phyloP scores from a whole-genome alignment of 2,329 filamentous ascomycete genomes.

The Sporothrix brasiliensis region DNA sequence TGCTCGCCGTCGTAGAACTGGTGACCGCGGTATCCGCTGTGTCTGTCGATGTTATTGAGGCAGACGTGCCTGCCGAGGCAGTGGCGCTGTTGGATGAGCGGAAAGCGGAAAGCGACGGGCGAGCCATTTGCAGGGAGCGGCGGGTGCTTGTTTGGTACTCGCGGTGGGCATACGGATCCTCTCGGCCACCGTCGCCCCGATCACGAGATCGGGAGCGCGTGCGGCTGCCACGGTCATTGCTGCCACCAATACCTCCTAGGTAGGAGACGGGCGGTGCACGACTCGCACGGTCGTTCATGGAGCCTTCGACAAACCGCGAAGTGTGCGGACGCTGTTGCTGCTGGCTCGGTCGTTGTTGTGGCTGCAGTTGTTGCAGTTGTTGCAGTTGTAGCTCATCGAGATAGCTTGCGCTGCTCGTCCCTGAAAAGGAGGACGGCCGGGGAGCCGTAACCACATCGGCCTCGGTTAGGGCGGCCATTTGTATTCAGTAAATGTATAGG shows the following conservation, averaged over 20 bases:
- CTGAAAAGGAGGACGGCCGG: slow-evolving; percentile 32
- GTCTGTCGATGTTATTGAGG: slow-evolving; percentile 8
- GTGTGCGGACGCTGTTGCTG: slow-evolving; percentile 35
- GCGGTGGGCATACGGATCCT: slow-evolving; percentile 12
- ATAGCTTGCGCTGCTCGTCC: slow-evolving; percentile 5
- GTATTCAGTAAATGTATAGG: neutral
- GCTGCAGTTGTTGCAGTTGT: slow-evolving; percentile 34
- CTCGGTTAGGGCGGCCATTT: slow-evolving; percentile 4
- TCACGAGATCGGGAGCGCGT: slow-evolving; percentile 17
- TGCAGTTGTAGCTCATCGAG: slow-evolving; percentile 26
- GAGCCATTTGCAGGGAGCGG: slow-evolving; percentile 33
- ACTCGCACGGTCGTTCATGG: slow-evolving; percentile 81
- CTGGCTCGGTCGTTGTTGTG: neutral
- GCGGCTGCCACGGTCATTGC: neutral
- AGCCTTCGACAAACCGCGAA: slow-evolving; percentile 73
- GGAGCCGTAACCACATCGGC: neutral
- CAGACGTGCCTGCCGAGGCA: slow-evolving; percentile 19
- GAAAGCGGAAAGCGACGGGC: slow-evolving; percentile 28
- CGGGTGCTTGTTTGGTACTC: slow-evolving; percentile 32
- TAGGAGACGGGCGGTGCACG: slow-evolving; percentile 70
- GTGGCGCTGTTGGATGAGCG: slow-evolving; percentile 24
- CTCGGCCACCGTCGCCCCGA: slow-evolving; percentile 1
- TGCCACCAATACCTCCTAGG: slow-evolving; percentile 45
- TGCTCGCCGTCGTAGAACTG: neutral
- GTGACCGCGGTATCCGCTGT: slow-evolving; percentile 7